Evolutionary conservation across 441 rosid species (phyloP), one percentile per base, ranked within the genome.

Genomic region (Pelargonium myrrhifolium): DNA sequence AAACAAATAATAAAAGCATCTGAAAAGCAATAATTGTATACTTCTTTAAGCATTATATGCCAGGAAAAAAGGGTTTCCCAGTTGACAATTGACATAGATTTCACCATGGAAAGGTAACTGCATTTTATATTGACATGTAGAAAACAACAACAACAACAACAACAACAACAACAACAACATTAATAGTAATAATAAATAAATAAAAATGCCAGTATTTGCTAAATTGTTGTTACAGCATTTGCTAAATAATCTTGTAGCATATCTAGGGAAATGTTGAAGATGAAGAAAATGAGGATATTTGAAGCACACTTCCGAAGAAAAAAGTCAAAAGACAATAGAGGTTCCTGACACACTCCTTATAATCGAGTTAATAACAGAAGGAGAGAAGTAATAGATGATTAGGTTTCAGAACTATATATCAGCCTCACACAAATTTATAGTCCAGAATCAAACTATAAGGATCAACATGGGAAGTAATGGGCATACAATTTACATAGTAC

Each of bases 161-260:
- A 47, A 17, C n/a, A n/a, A n/a, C n/a, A n/a, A n/a, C n/a, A n/a
- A n/a, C n/a, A n/a, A n/a, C n/a, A n/a, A n/a, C n/a, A n/a, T n/a
- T n/a, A n/a, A n/a, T n/a, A n/a, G n/a, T n/a, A n/a, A n/a, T n/a
- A n/a, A n/a, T n/a, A n/a, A n/a, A n/a, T n/a, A n/a, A n/a, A n/a
- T n/a, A n/a, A n/a, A n/a, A n/a, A n/a, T n/a, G n/a, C n/a, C n/a
- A n/a, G n/a, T n/a, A 35, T 0, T 3, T 28, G 31, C 31, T 28
- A 28, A 28, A 28, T 28, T 28, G 2, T 28, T 28, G 4, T 28
- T 28, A 28, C 31, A 28, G 31, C 31, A 51, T 5, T 15, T 51
- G 58, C 58, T 51, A 51, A 51, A 51, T 51, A 51, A 51, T 8
- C 58, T 51, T 55, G 60, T 55, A 18, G 20, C 60, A 55, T 18